These are phyloP conservation scores for Cercospora beticola DNA, from an alignment of 2,329 filamentous ascomycete species.

Conservation along the genomic window DNA sequence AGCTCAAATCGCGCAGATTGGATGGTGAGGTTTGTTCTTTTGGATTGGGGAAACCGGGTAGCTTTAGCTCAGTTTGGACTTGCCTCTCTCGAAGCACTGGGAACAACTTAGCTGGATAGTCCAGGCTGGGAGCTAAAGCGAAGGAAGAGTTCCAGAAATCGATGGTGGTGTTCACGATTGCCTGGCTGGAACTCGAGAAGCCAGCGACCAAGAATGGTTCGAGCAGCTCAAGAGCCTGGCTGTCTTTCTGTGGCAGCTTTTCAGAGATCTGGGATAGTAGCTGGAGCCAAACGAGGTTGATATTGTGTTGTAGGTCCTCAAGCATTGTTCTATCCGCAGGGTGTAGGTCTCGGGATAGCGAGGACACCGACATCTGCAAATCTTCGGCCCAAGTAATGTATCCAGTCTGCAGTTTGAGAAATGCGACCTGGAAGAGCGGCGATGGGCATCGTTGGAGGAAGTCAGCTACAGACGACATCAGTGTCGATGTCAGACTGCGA, in stretches of 20 bases:
- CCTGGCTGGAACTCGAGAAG: conserved; percentile 53
- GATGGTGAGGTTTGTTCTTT: not conserved
- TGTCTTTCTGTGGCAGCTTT: conserved; percentile 58
- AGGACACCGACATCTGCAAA: conserved; percentile 27
- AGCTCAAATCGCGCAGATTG: not conserved
- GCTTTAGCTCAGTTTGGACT: conserved; percentile 52
- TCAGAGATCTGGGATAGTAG: conserved; percentile 55
- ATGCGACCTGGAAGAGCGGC: conserved; percentile 54
- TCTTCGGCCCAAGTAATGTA: conserved; percentile 66
- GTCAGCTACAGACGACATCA: conserved; percentile 8
- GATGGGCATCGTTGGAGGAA: conserved; percentile 43
- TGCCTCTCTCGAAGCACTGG: conserved; percentile 61
- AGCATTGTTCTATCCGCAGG: not conserved
- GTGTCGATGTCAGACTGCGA: not conserved
- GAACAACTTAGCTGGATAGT: conserved; percentile 66
- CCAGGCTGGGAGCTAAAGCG: conserved; percentile 57
- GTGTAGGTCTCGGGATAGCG: not conserved
- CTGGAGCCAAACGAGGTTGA: conserved; percentile 39
- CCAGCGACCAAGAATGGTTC: conserved; percentile 54
- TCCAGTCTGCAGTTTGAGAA: conserved; percentile 63
- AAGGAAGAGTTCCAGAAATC: conserved; percentile 71
- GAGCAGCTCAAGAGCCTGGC: conserved; percentile 54
- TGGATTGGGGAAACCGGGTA: conserved; percentile 47
- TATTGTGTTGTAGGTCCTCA: not conserved
- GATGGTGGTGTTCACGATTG: conserved; percentile 54